Percentiles rank a stretch among this genome's conserved stretches.
These are phyloP conservation scores for Avena sativa DNA, from an alignment of 176 grass and related monocot species.

Conservation along the genomic window DNA sequence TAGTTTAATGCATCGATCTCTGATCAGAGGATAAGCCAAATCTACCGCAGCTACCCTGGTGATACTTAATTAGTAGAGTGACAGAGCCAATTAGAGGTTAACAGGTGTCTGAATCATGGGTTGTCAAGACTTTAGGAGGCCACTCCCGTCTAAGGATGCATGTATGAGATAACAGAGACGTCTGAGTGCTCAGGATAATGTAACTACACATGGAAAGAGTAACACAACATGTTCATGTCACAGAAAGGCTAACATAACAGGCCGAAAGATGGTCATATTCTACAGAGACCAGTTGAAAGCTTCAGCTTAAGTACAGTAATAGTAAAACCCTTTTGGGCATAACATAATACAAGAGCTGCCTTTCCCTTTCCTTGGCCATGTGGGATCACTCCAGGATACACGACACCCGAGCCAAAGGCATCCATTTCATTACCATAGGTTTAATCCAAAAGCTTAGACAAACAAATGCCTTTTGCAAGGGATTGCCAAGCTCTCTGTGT, in stretches of 20 bases:
- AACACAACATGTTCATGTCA: neutral
- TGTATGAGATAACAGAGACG: constrained; percentile 29
- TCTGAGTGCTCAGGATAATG: constrained; percentile 33
- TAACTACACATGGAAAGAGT: neutral
- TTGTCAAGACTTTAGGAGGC: constrained; percentile 59
- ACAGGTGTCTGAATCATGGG: constrained; percentile 40
- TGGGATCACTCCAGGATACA: neutral
- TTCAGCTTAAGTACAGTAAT: neutral
- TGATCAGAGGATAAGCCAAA: constrained; percentile 27
- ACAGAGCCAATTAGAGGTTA: constrained; percentile 1
- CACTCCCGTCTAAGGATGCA: constrained; percentile 39
- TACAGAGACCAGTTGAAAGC: constrained; percentile 10
- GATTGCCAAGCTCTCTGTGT: constrained; percentile 36
- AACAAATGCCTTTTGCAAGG: constrained; percentile 19
- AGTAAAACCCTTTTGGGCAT: neutral
- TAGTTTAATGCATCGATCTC: constrained; percentile 32
- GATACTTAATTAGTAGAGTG: constrained; percentile 16
- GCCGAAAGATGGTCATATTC: constrained; percentile 35
- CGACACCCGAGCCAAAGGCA: neutral
- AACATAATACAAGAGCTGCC: neutral
- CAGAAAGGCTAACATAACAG: constrained; percentile 46
- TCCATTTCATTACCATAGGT: neutral
- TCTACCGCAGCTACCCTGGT: constrained; percentile 17
- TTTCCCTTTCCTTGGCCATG: neutral
- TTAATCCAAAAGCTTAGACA: constrained; percentile 9